Percentiles rank a stretch among this genome's conserved stretches.
These are phyloP conservation scores for Suhomyces choctaworum DNA, from an alignment of 1,139 yeast genomes.

Conservation along the genomic window DNA sequence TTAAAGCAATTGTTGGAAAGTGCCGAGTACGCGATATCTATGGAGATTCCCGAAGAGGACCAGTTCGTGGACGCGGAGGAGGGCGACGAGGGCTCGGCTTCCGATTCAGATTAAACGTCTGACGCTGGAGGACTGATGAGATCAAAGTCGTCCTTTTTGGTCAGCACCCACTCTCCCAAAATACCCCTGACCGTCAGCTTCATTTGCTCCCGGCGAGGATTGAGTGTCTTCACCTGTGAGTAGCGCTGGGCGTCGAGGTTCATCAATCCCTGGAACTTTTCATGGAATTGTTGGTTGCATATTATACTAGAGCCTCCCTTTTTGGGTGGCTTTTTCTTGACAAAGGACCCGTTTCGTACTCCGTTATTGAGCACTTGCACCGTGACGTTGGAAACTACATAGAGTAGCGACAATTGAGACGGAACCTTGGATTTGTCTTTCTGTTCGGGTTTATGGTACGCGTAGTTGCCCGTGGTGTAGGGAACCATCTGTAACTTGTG, in stretches of 20 bases:
- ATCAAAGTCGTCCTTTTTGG: slow-evolving; percentile 35
- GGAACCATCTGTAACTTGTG: slow-evolving; percentile 24
- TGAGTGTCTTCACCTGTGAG: slow-evolving; percentile 27
- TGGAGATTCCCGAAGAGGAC: slow-evolving; percentile 36
- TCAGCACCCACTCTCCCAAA: slow-evolving; percentile 35
- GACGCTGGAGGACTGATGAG: background rate
- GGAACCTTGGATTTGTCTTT: slow-evolving; percentile 25
- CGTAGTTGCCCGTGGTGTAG: slow-evolving; percentile 27
- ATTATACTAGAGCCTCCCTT: slow-evolving; percentile 46
- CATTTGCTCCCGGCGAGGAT: slow-evolving; percentile 22
- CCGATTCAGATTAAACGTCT: slow-evolving; percentile 32
- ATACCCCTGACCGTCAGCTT: slow-evolving; percentile 25
- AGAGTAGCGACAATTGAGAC: slow-evolving; percentile 37
- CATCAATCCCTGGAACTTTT: slow-evolving; percentile 19
- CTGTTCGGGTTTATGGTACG: slow-evolving; percentile 26
- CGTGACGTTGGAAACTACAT: slow-evolving; percentile 26
- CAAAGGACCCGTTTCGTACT: slow-evolving; percentile 50
- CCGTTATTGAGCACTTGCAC: slow-evolving; percentile 54
- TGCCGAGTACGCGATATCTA: slow-evolving; percentile 70
- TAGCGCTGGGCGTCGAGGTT: slow-evolving; percentile 20
- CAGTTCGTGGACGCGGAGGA: slow-evolving; percentile 27
- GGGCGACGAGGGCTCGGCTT: slow-evolving; percentile 32
- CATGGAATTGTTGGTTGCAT: slow-evolving; percentile 32
- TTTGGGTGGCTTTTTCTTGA: slow-evolving; percentile 46
- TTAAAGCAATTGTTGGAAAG: slow-evolving; percentile 68